These are phyloP conservation scores for Madurella fahalii DNA, from an alignment of 2,329 filamentous ascomycete species.

Conservation along the genomic window DNA sequence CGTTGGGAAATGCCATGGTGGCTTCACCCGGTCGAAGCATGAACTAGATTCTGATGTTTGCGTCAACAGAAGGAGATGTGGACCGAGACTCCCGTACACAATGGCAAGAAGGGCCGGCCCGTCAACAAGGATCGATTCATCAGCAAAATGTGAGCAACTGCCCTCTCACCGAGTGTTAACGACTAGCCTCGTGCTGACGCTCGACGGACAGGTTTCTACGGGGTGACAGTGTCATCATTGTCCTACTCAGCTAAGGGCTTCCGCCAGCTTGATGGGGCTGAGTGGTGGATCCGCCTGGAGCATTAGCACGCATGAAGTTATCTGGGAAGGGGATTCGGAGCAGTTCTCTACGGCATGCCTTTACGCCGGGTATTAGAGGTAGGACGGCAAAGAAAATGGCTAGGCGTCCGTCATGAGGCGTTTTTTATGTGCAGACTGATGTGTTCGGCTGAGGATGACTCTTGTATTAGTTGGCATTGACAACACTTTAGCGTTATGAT, in stretches of 20 bases:
- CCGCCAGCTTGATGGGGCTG: neutral
- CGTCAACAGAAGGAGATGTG: constrained; percentile 80
- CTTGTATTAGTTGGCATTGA: neutral
- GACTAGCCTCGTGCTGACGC: constrained; percentile 3
- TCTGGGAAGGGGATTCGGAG: neutral
- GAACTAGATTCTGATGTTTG: constrained; percentile 6
- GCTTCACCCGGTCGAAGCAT: neutral
- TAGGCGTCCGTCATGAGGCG: constrained; percentile 6
- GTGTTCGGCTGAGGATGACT: constrained; percentile 2
- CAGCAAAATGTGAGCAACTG: constrained; percentile 25
- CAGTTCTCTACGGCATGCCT: neutral
- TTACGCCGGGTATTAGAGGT: neutral
- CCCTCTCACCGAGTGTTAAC: neutral
- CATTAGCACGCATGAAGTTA: neutral
- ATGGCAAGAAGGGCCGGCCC: constrained; percentile 81
- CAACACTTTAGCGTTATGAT: neutral
- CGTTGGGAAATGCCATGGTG: neutral
- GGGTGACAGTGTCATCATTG: constrained; percentile 27
- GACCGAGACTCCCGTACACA: constrained; percentile 86
- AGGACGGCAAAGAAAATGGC: constrained; percentile 6
- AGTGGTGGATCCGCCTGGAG: neutral
- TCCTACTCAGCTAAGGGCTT: constrained; percentile 22
- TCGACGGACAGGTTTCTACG: constrained; percentile 22
- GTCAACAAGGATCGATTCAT: constrained; percentile 85
- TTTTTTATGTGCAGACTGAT: neutral